Percentiles rank a stretch among this genome's conserved stretches.
Conservation (phyloP, 192 early-diverging fungal genomes). For the Coemansia sp. region DNA sequence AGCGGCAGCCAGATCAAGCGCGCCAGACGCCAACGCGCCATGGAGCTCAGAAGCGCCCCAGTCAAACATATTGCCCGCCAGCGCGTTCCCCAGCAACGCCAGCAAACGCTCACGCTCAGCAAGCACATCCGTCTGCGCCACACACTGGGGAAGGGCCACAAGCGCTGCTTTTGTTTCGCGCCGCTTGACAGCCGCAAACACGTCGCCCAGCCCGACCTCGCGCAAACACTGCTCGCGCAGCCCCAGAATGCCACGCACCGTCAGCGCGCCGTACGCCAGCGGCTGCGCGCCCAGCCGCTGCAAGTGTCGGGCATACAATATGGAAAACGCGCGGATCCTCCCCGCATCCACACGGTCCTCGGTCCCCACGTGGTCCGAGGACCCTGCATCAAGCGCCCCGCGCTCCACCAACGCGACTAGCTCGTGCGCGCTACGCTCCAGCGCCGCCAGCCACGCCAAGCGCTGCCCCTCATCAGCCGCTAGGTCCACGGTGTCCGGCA, state of each 20-base stretch:
- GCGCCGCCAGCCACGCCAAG: constrained; percentile 72
- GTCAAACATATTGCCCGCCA: constrained; percentile 87
- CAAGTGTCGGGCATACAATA: constrained; percentile 69
- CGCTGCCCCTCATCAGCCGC: constrained; percentile 56
- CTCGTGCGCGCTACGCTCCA: constrained; percentile 65
- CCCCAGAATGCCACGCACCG: constrained; percentile 68
- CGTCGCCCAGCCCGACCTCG: constrained; percentile 78
- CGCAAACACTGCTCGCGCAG: constrained; percentile 80
- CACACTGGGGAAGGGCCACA: constrained; percentile 46
- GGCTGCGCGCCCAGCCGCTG: constrained; percentile 63
- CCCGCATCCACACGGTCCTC: constrained; percentile 5
- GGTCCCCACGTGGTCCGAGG: neutral
- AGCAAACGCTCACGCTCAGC: constrained; percentile 43
- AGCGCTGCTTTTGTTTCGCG: constrained; percentile 67
- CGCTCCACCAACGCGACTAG: constrained; percentile 61
- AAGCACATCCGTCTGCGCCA: constrained; percentile 55
- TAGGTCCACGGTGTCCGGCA: constrained; percentile 71
- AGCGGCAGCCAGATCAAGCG: constrained; percentile 61
- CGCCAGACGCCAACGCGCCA: constrained; percentile 57
- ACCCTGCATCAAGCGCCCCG: constrained; percentile 21
- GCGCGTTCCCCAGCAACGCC: constrained; percentile 58
- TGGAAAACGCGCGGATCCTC: constrained; percentile 56
- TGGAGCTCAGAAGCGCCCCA: constrained; percentile 70
- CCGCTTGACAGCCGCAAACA: constrained; percentile 70
- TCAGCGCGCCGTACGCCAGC: constrained; percentile 69